These are phyloP conservation scores for Gnomoniopsis sp. DNA, from an alignment of 2,329 filamentous ascomycete genomes.

Conservation along the genomic window DNA sequence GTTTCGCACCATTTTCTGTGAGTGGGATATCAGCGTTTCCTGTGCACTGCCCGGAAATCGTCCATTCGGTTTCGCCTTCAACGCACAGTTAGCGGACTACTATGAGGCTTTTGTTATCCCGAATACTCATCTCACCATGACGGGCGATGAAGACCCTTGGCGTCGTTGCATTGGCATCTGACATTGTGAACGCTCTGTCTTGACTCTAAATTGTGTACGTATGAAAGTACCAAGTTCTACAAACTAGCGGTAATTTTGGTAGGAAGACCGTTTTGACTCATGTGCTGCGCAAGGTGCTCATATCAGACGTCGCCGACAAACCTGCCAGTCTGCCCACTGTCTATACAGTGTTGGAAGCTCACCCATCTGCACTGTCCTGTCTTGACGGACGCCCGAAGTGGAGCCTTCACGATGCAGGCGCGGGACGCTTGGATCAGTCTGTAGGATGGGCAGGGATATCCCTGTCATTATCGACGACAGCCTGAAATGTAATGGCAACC, in stretches of 20 bases:
- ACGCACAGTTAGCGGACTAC: not conserved
- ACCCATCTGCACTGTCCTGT: no score
- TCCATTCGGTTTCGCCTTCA: slow-evolving; percentile 39
- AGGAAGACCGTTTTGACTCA: no score
- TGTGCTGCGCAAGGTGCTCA: no score
- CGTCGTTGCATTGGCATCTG: slow-evolving; percentile 33
- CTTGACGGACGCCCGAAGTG: no score
- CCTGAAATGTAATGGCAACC: not conserved
- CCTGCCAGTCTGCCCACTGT: no score
- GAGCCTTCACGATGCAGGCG: no score
- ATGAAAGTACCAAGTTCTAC: no score
- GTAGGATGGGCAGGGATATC: not conserved
- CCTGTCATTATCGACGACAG: slow-evolving; percentile 8
- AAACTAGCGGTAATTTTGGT: no score
- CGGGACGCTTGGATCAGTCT: slow-evolving; percentile 30
- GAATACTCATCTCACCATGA: slow-evolving; percentile 28
- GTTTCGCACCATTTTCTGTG: slow-evolving; percentile 35
- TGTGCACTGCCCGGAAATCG: slow-evolving; percentile 43
- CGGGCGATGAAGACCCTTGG: slow-evolving; percentile 35
- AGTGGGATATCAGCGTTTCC: slow-evolving; percentile 41
- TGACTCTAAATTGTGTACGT: no score
- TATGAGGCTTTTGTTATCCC: not conserved
- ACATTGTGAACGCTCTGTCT: slow-evolving; percentile 23
- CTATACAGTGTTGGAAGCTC: no score
- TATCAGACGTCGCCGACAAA: no score